Evolutionary conservation across 768 basidiomycete genomes (phyloP), one percentile per base, ranked within the genome.

Genomic region (Phanerochaete carnosa): DNA sequence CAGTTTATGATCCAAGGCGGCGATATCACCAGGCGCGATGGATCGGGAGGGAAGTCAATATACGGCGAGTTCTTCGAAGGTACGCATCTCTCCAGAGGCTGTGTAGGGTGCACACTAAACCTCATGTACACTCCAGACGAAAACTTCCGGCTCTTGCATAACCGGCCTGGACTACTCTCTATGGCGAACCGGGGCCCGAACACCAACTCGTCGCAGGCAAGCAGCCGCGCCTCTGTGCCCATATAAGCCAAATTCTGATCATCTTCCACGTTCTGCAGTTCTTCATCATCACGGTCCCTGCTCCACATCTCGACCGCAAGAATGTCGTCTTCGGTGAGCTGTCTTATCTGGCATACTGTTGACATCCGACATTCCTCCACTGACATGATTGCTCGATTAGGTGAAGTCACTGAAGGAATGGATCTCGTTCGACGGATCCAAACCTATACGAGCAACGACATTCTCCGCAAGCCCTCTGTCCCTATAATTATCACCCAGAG

Each of bases 171-270:
- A 33, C 64, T 78, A 22, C 74, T 84, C 52, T 82, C 81, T 32
- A 80, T 77, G 74, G 82, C 82, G 39, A 84, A 83, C 68, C 74
- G 79, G 52, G 82, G 81, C 13, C 75, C 77, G 12, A 71, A 81
- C 67, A 77, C 81, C 56, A 83, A 83, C 69, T 79, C 80, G 11
- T 78, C 77, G n/a, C 77, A 78, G 72, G 77, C 77, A 59, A 52
- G 71, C 62, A 12, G 15, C 16, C 23, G 25, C 55, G 26, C 16
- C 46, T 45, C 23, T n/a, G 9, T 29, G n/a, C 15, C 37, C 49
- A 30, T 53, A 25, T 22, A 9, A 26, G 22, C 30, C 16, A 35
- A 19, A 28, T 33, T 22, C 32, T 33, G 39, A 35, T 22, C 54
- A 25, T 50, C 53, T 33, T 19, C 47, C 28, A 54, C 16, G 11